Conservation (phyloP, 2,329 filamentous ascomycete genomes). For the Myriosclerotinia scirpicola region DNA sequence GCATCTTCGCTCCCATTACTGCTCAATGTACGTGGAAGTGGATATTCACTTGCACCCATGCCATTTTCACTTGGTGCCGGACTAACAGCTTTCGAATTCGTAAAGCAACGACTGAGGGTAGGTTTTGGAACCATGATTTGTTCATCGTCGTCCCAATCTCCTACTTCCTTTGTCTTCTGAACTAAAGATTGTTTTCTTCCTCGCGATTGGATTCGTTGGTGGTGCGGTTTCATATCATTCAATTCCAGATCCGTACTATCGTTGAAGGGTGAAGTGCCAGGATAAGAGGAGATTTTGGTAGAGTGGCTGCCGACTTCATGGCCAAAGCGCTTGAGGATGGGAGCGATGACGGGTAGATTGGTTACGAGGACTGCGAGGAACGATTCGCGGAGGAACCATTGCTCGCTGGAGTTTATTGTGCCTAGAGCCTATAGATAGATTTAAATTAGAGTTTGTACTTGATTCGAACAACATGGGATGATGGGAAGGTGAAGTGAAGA, state of each 20-base stretch:
- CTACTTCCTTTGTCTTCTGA: not conserved
- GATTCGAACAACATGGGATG: not conserved
- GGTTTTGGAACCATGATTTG: conserved; percentile 19
- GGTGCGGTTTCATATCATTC: not conserved
- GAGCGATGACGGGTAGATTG: conserved; percentile 15
- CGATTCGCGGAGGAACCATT: conserved; percentile 17
- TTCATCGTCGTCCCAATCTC: conserved; percentile 17
- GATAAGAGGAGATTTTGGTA: conserved; percentile 2
- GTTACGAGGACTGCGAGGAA: conserved; percentile 14
- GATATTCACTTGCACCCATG: not conserved
- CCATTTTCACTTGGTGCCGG: not conserved
- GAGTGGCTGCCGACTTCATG: not conserved
- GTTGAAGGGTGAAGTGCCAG: not conserved
- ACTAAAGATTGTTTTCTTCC: not conserved
- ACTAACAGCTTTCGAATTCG: not conserved
- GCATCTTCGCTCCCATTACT: not conserved
- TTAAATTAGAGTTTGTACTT: too few species aligned
- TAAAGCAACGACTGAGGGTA: not conserved
- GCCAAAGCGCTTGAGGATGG: not conserved
- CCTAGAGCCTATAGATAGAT: not conserved
- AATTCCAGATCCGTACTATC: not conserved
- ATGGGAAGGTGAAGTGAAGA: not conserved
- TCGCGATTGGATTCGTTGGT: not conserved
- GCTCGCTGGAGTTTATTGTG: not conserved
- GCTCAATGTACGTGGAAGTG: not conserved